Evolutionary conservation across 139 green algal genomes (phyloP).

Genomic region (Chlamydomonas sp.): DNA sequence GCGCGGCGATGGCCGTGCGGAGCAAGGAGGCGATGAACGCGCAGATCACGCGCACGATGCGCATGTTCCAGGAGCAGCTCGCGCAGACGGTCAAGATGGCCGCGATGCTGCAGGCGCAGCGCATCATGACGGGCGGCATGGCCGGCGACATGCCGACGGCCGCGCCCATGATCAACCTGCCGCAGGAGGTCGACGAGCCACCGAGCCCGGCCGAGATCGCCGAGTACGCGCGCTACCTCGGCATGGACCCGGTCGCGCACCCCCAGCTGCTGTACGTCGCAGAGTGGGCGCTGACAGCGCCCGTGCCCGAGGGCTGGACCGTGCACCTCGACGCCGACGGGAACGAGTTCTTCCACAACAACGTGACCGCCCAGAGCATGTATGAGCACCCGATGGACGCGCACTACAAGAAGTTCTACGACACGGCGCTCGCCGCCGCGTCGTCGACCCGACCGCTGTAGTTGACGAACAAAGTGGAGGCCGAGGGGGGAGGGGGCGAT

Average conservation of each 20-base stretch:
- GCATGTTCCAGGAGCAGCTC: constrained; percentile 42
- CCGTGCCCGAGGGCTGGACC: constrained; percentile 61
- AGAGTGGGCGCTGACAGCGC: constrained; percentile 65
- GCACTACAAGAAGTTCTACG: constrained; percentile 39
- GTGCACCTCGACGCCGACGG: constrained; percentile 49
- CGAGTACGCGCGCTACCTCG: constrained; percentile 38
- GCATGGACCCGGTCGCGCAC: constrained; percentile 51
- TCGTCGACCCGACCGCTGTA: no score
- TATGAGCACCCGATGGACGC: constrained; percentile 76
- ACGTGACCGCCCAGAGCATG: constrained; percentile 36
- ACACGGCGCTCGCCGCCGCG: no score
- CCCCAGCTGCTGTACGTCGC: constrained; percentile 66
- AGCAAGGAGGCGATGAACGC: constrained; percentile 27
- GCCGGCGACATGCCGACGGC: not conserved
- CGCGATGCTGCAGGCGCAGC: constrained; percentile 35
- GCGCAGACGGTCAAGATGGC: constrained; percentile 41
- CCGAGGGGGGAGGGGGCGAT: no score
- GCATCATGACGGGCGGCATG: constrained; percentile 27
- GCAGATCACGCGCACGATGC: constrained; percentile 34
- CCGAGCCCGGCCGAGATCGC: constrained; percentile 27
- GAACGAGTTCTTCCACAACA: constrained; percentile 61
- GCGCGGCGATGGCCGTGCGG: constrained; percentile 11
- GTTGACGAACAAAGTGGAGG: no score
- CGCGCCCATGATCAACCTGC: not conserved
- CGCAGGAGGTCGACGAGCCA: constrained; percentile 7